Conservation (phyloP, 1,284 basidiomycete genomes). For the Pisolithus thermaeus region DNA sequence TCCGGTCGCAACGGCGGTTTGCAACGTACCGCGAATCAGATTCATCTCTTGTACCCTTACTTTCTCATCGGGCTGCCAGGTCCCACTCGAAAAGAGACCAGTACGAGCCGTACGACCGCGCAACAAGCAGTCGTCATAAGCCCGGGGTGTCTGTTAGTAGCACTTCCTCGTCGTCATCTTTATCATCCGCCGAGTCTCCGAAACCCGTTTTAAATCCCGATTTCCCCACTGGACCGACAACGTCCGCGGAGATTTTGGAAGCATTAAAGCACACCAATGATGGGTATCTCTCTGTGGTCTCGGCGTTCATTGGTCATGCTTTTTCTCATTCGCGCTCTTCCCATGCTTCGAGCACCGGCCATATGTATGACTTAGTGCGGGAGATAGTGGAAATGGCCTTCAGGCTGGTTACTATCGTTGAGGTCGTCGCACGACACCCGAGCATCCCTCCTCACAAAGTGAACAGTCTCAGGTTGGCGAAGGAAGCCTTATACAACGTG, state of each 20-base stretch:
- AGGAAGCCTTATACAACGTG: conserved; percentile 80
- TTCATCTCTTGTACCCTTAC: conserved; percentile 26
- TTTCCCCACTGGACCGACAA: conserved; percentile 67
- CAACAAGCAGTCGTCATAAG: conserved; percentile 34
- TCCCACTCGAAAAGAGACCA: conserved; percentile 28
- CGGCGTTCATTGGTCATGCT: conserved; percentile 95
- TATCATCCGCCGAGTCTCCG: conserved; percentile 42
- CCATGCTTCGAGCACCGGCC: conserved; percentile 88
- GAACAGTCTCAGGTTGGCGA: conserved; percentile 60
- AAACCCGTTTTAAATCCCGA: conserved; percentile 41
- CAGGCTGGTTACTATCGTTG: conserved; percentile 87
- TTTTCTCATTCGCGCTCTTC: conserved; percentile 87
- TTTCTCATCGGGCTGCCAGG: conserved; percentile 27
- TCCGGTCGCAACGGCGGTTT: conserved; percentile 34
- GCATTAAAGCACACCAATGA: conserved; percentile 77
- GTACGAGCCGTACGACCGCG: conserved; percentile 27
- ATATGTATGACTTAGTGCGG: conserved; percentile 89
- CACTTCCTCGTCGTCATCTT: conserved; percentile 57
- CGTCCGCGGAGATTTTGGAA: conserved; percentile 60
- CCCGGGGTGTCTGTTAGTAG: conserved; percentile 56
- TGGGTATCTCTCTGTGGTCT: conserved; percentile 87
- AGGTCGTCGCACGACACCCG: conserved; percentile 74
- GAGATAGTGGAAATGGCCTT: conserved; percentile 93
- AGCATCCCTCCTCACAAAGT: conserved; percentile 53
- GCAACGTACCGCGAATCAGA: conserved; percentile 28